phyloP scores from a whole-genome alignment of 768 basidiomycete genomes.

The Chlorophyllum brunneum region DNA sequence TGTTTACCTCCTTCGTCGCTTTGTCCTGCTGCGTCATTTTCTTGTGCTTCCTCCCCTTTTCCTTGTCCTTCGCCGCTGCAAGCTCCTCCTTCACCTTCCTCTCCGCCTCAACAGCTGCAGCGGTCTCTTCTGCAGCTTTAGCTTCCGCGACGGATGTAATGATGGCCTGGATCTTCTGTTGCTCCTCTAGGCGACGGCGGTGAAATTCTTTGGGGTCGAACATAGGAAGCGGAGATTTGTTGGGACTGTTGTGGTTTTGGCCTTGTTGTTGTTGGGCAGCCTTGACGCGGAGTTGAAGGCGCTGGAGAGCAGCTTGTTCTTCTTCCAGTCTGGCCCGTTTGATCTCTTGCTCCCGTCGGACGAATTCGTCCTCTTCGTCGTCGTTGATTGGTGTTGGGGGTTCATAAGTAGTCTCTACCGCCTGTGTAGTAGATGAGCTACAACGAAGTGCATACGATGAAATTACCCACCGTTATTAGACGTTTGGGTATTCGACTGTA shows the following conservation, averaged over 20 bases:
- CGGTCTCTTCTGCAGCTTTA: slow-evolving; percentile 25
- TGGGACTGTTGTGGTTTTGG: not conserved
- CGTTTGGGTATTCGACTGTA: slow-evolving; percentile 87
- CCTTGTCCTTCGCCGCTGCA: slow-evolving; percentile 23
- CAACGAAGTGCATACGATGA: not conserved
- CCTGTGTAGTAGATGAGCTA: not conserved
- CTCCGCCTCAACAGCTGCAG: slow-evolving; percentile 25
- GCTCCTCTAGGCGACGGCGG: slow-evolving; percentile 8
- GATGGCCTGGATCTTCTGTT: slow-evolving; percentile 25
- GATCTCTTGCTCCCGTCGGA: slow-evolving; percentile 5
- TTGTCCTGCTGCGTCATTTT: slow-evolving; percentile 47
- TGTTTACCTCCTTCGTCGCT: slow-evolving; percentile 75
- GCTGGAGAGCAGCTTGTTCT: slow-evolving; percentile 3
- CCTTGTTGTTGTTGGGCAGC: slow-evolving; percentile 9
- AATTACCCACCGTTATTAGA: slow-evolving; percentile 20
- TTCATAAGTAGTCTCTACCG: not conserved
- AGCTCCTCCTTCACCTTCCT: slow-evolving; percentile 20
- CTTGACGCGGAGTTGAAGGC: slow-evolving; percentile 8
- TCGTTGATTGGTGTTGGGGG: not conserved
- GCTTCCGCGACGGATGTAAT: slow-evolving; percentile 33
- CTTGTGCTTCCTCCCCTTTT: slow-evolving; percentile 25
- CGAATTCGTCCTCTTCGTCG: slow-evolving; percentile 10
- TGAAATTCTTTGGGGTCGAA: not conserved
- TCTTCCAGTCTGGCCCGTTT: slow-evolving; percentile 10
- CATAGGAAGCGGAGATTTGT: not conserved